Evolutionary conservation across 2,329 filamentous ascomycete genomes (phyloP), one percentile per base, ranked within the genome.

Genomic region (Aspergillus hiratsukae): DNA sequence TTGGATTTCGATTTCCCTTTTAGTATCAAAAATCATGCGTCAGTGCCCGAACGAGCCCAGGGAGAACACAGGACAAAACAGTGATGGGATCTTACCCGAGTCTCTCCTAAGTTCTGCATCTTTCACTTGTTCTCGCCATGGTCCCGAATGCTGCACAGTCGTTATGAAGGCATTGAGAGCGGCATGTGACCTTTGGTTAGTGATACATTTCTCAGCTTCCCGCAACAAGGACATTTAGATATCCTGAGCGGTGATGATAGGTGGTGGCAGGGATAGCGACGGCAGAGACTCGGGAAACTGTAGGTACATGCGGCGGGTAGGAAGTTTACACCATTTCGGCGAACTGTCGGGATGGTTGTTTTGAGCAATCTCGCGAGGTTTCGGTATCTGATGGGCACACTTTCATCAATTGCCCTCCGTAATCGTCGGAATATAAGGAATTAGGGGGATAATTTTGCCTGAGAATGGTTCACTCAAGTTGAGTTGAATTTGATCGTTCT

Each of bases 221-320:
- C 74, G 73, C 66, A 76, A 57, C 59, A 77, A 69, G 66, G 73
- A 76, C 75, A 77, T 77, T 72, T 68, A 73, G 68, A 54, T 43
- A 31, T 48, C 49, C 37, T 17, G 23, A 29, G 43, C 21, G 29
- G 21, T 10, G 53, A 51, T 49, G 29, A 10, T 21, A 27, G 49
- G 43, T 53, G 37, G 43, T 31, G 21, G 28, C 25, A 45, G 21
- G 40, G 37, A 19, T 7, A 28, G 14, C 28, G 23, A 28, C 21
- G 14, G 40, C 14, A 37, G 31, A 37, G 31, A 14, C 14, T 37
- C 14, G 14, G 14, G 17, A 37, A 17, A 17, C 31, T 17, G 5
- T 5, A 37, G 31, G 31, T 17, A 35, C 31, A 17, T 35, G 31
- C 31, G 14, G 31, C 3, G 31, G 31, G 31, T 17, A 17, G 31